Conservation (phyloP, 2,329 filamentous ascomycete genomes). For the Aspergillus ochraceoroseus region DNA sequence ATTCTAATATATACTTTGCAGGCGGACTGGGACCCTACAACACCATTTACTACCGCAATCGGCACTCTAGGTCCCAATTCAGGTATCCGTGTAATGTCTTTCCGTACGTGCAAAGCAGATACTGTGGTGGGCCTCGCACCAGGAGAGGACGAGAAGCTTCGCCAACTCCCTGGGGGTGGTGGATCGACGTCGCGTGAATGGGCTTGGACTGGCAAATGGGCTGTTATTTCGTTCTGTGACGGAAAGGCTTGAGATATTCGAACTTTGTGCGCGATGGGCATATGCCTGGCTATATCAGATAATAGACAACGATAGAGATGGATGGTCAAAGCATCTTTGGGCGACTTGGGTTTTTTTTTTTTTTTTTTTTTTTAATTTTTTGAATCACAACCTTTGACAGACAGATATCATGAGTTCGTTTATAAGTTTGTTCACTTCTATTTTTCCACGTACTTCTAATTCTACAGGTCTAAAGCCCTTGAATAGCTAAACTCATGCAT, state of each 20-base stretch:
- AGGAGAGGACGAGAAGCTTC: constrained; percentile 78
- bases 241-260: constrained; percentile 49
- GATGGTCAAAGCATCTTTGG: no score
- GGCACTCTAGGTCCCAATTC: constrained; percentile 78
- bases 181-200: constrained; percentile 69
- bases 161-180: constrained; percentile 62
- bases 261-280: no score
- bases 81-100: constrained; percentile 75
- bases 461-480: no score
- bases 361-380: no score
- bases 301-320: no score
- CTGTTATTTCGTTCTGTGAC: constrained; percentile 79
- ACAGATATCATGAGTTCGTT: no score
- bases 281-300: no score
- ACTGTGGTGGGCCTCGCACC: constrained; percentile 81
- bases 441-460: no score
- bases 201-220: constrained; percentile 96
- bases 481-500: no score
- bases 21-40: constrained; percentile 79
- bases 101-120: constrained; percentile 95
- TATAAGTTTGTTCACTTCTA: no score
- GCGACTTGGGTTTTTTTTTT: no score
- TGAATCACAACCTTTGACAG: no score
- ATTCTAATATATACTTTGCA: constrained; percentile 30
- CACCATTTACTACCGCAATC: constrained; percentile 76